Base-by-base conservation (phyloP, 164 flowering plant genomes). In the Houttuynia cordata region DNA sequence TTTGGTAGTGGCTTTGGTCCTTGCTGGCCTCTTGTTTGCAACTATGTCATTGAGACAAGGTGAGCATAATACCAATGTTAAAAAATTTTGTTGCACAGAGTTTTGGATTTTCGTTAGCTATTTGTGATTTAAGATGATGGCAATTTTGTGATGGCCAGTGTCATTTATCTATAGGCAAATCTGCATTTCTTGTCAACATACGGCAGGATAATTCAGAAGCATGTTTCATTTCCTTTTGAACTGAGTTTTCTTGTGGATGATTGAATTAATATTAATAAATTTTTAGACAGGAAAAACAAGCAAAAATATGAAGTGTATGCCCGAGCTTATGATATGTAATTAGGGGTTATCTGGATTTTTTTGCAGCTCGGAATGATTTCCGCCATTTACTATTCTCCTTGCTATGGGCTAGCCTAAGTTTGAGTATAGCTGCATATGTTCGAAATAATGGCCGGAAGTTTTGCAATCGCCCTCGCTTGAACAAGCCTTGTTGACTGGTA, bases 391-490 rank as follows among this genome's bases (percentile, higher is more conserved):
- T 92, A 71, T 78, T 83, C 62, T 81, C 98, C 0, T 24, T 79
- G 17, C 17, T 92, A 55, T 89, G 91, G 89, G 90, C 88, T 37
- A 63, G 86, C 71, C 52, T 87, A 49, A 83, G 90, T 64, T 53
- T 85, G 40, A 82, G 69, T 8, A 72, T 89, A 57, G 79, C 82
- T 58, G 76, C 74, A 54, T 74, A 82, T 71, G 82, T 87, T 59
- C 81, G 71, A 74, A 84, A 87, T 61, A 89, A 92, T 65, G 96
- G 97, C 4, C 79, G 88, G 49, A 53, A 76, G 45, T 92, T 92
- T 82, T 92, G 97, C 77, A 87, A 87, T 63, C 80, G 94, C n/a
- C 98, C 98, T 70, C 91, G 90, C 57, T 77, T 89, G 49, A 76
- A 78, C 72, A 81, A 75, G 70, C 86, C 95, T 45, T 12, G 17